Evolutionary conservation across 495 filamentous ascomycete genomes (phyloP).

Genomic region (Acidiella bohemica): DNA sequence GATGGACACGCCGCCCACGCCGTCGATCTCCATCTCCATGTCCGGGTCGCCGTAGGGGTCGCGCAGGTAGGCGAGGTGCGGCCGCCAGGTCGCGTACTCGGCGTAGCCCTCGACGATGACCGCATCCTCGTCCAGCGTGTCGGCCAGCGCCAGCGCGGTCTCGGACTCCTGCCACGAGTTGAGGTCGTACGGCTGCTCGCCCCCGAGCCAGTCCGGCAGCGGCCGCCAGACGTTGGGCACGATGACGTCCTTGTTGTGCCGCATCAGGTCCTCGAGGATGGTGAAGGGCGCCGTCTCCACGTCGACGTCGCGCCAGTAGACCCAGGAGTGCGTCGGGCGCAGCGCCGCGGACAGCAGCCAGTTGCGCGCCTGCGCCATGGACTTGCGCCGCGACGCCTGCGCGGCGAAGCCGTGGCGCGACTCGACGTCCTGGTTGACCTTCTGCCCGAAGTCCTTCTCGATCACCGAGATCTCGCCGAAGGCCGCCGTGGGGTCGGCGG

Average conservation of each 20-base stretch:
- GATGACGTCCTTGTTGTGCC: slow-evolving; percentile 97
- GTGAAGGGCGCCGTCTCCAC: slow-evolving; percentile 94
- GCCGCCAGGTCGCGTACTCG: slow-evolving; percentile 97
- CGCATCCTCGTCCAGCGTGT: slow-evolving; percentile 93
- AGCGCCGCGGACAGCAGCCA: slow-evolving; percentile 92
- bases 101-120: slow-evolving; percentile 99
- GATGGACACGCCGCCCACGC: slow-evolving; percentile 94
- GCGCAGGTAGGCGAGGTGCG: slow-evolving; percentile 90
- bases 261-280: slow-evolving; percentile 95
- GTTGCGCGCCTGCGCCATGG: slow-evolving; percentile 97
- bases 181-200: slow-evolving; percentile 96
- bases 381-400: slow-evolving; percentile 81
- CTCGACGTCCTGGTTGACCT: slow-evolving; percentile 95
- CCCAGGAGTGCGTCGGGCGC: slow-evolving; percentile 93
- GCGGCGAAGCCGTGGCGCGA: slow-evolving; percentile 96
- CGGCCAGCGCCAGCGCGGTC: slow-evolving; percentile 82
- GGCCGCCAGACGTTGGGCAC: slow-evolving; percentile 99
- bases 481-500: slow-evolving; percentile 59
- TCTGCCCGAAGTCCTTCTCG: slow-evolving; percentile 98
- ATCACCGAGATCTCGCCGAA: slow-evolving; percentile 97
- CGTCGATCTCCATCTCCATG: slow-evolving; percentile 99
- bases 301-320: slow-evolving; percentile 98
- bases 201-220: slow-evolving; percentile 95
- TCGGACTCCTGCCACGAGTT: slow-evolving; percentile 99
- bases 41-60: slow-evolving; percentile 97